phyloP scores from a whole-genome alignment of 2,329 filamentous ascomycete genomes.

The Capronia epimyces region DNA sequence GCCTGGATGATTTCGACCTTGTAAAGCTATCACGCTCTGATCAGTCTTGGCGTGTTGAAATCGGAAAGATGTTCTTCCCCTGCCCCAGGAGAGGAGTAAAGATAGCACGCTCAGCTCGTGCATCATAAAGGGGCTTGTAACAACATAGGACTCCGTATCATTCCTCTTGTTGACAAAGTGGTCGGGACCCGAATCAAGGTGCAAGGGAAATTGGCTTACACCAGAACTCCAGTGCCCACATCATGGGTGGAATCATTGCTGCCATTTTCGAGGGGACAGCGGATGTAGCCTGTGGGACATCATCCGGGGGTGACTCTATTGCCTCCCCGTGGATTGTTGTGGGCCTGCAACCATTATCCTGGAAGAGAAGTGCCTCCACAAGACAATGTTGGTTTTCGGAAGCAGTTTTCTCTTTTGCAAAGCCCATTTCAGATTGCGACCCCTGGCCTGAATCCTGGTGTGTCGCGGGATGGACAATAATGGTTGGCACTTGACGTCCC shows the following conservation, averaged over 20 bases:
- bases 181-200: conserved; percentile 9
- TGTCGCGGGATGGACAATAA: neutral
- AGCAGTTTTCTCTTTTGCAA: neutral
- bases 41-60: no score
- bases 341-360: neutral
- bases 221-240: conserved; percentile 2
- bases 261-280: neutral
- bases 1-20: no score
- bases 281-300: neutral
- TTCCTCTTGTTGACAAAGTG: neutral
- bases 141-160: no score
- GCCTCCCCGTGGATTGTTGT: neutral
- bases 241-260: conserved; percentile 4
- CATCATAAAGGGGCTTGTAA: conserved; percentile 5
- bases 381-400: neutral
- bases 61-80: no score
- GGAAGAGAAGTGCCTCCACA: neutral
- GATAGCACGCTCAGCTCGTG: no score
- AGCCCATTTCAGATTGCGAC: neutral
- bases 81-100: no score
- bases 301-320: neutral
- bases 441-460: neutral
- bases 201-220: conserved; percentile 14
- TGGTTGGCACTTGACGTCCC: neutral
- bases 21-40: no score